Evolutionary conservation across 148 eudicot species (phyloP).

Genomic region (Rheum nobile): DNA sequence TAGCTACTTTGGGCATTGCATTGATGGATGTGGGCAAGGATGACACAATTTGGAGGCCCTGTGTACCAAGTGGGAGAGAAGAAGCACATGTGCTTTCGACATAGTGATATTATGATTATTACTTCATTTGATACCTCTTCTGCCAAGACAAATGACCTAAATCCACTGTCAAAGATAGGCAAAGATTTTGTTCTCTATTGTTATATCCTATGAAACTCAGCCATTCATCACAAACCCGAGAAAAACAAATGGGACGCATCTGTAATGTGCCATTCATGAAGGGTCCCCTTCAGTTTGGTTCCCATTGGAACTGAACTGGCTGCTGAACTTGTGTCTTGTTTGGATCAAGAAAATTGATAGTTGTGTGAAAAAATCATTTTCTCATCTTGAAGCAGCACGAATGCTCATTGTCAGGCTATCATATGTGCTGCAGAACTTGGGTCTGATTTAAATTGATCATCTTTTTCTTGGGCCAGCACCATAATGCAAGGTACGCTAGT

Average conservation of each 20-base stretch:
- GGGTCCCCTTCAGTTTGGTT: not conserved
- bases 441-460: not conserved
- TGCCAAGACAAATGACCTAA: not conserved
- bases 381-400: too few species aligned
- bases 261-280: not conserved
- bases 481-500: not conserved
- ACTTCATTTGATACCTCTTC: not conserved
- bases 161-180: not conserved
- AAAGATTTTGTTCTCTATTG: not conserved
- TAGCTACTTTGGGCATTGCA: conserved; percentile 58
- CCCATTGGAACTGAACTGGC: too few species aligned
- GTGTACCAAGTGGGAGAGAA: conserved; percentile 30
- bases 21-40: conserved; percentile 64
- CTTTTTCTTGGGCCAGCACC: conserved; percentile 4
- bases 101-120: not conserved
- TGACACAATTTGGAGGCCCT: conserved; percentile 66
- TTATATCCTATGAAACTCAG: not conserved
- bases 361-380: too few species aligned
- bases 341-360: not conserved
- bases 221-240: not conserved
- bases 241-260: not conserved
- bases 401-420: too few species aligned
- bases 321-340: not conserved
- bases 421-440: too few species aligned
- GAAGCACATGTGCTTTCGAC: conserved; percentile 6